A percentile compares a stretch with the other conserved stretches of the same genome.
These are phyloP conservation scores for Macroventuria anomochaeta DNA, from an alignment of 2,329 filamentous ascomycete genomes.

Conservation along the genomic window DNA sequence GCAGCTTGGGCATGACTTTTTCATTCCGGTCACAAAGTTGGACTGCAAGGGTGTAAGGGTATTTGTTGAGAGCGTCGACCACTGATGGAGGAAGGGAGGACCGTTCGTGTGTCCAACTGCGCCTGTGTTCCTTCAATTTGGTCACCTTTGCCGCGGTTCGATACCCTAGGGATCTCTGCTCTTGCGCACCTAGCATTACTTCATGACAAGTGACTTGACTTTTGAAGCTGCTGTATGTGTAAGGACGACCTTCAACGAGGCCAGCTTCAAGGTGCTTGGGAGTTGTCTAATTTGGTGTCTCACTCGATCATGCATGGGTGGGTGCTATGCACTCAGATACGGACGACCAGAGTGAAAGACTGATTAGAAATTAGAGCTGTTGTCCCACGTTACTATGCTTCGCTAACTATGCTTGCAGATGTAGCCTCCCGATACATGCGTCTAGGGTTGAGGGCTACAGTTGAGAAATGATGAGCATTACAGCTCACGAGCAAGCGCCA, in stretches of 20 bases:
- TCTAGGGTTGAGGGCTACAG: not conserved
- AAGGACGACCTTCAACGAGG: no score
- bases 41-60: slow-evolving; percentile 48
- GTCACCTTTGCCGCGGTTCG: no score
- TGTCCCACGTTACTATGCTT: not conserved
- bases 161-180: no score
- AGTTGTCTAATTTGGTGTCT: no score
- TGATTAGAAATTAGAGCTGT: not conserved
- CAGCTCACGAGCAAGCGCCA: not conserved
- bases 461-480: not conserved
- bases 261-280: no score
- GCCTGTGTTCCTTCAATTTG: no score
- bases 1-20: slow-evolving; percentile 47
- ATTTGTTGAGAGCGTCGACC: slow-evolving; percentile 27
- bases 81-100: not conserved
- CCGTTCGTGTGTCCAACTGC: no score
- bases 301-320: no score
- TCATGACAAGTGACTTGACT: no score
- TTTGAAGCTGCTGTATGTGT: no score
- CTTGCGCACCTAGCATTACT: no score
- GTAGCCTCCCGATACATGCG: not conserved
- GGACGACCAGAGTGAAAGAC: not conserved
- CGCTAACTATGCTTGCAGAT: slow-evolving; percentile 1
- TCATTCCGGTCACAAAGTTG: slow-evolving; percentile 43
- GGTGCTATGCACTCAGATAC: no score